Conservation (phyloP, 2,329 filamentous ascomycete species). For the Shiraia bambusicola region DNA sequence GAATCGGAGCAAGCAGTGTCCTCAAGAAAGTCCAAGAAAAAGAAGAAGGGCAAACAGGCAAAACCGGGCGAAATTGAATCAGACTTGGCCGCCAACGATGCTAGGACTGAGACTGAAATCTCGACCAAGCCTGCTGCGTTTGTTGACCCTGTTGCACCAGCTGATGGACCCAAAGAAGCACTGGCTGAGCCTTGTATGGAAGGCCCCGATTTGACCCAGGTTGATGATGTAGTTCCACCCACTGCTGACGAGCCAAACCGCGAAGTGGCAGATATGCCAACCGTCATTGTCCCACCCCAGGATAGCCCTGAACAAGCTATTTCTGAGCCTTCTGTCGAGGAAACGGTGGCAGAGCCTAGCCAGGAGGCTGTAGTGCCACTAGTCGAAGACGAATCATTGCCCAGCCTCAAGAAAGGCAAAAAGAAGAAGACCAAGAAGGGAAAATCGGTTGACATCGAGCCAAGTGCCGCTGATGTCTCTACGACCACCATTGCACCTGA, state of each 20-base stretch:
- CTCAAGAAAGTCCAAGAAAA: slow-evolving; percentile 50
- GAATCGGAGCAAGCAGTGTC: slow-evolving; percentile 16
- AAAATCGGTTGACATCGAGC: slow-evolving; percentile 7
- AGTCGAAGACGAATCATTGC: slow-evolving; percentile 7
- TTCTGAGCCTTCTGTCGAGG: no score
- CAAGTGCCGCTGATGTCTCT: not conserved
- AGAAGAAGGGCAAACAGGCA: slow-evolving; percentile 36
- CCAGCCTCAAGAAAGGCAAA: slow-evolving; percentile 17
- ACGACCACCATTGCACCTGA: not conserved
- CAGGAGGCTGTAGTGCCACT: not conserved
- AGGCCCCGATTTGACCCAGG: no score
- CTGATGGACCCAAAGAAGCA: not conserved
- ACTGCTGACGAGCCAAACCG: not conserved
- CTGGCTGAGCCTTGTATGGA: not conserved
- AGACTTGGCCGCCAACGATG: not conserved
- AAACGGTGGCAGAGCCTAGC: not conserved
- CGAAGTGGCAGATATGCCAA: not conserved
- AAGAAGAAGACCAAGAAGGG: slow-evolving; percentile 27
- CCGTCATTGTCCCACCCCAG: not conserved
- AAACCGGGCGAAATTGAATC: slow-evolving; percentile 9
- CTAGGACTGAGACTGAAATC: not conserved
- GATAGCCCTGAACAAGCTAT: no score
- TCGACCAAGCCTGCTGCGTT: no score
- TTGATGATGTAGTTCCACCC: not conserved
- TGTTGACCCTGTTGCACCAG: not conserved